These are phyloP conservation scores for Ballota nigra DNA, from an alignment of 257 asterid species.

Conservation along the genomic window DNA sequence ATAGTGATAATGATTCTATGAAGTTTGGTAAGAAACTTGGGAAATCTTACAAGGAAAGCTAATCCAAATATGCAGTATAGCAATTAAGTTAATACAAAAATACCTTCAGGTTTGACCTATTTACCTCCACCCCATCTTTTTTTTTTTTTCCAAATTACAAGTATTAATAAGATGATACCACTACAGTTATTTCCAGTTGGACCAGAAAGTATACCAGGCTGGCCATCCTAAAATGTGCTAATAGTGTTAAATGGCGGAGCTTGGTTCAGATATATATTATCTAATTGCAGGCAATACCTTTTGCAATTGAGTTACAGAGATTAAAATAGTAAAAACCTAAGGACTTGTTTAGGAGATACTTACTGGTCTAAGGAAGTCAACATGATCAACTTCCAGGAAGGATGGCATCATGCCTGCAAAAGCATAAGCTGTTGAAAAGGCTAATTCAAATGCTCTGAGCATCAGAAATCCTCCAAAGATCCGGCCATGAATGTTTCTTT, in stretches of 20 bases:
- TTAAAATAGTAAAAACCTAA: background rate
- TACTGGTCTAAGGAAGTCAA: slow-evolving; percentile 90
- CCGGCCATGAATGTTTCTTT: slow-evolving; percentile 94
- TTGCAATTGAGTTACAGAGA: background rate
- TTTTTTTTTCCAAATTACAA: too few relatives aligned
- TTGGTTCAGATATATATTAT: background rate
- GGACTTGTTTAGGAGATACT: slow-evolving; percentile 27
- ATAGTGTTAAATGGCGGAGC: too few relatives aligned
- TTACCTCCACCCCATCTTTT: background rate
- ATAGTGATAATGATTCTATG: background rate
- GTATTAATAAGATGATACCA: background rate
- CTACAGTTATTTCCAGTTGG: background rate
- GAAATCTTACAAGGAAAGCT: background rate
- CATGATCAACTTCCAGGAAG: slow-evolving; percentile 93
- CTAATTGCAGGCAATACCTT: slow-evolving; percentile 1
- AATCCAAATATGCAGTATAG: background rate
- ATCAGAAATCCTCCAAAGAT: slow-evolving; percentile 95
- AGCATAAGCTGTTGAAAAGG: slow-evolving; percentile 82
- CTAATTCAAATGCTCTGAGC: slow-evolving; percentile 90
- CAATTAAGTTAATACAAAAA: background rate
- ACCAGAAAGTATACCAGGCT: background rate
- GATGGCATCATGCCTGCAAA: slow-evolving; percentile 97
- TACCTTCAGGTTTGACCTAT: background rate
- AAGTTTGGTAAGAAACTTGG: background rate
- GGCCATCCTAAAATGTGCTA: background rate